Evolutionary conservation across 352 stramenopile genomes (phyloP).

Genomic region (Phytophthora agathidicida): DNA sequence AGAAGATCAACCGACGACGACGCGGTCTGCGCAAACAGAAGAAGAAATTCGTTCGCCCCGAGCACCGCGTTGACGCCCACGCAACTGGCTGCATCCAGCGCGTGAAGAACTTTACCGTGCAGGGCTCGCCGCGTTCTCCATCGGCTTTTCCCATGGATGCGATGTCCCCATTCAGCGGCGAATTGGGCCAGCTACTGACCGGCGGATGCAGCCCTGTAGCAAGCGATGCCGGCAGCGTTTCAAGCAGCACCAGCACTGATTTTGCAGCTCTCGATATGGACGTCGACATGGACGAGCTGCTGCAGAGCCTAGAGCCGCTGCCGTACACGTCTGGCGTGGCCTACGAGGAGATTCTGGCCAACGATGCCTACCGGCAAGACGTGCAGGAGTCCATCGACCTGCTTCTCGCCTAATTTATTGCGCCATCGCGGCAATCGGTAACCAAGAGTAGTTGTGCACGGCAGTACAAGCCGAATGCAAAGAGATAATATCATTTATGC

Average conservation of each 20-base stretch:
- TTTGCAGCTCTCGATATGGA: constrained; percentile 22
- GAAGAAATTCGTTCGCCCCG: constrained; percentile 75
- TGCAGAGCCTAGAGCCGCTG: constrained; percentile 47
- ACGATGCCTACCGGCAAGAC: constrained; percentile 63
- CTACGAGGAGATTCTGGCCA: constrained; percentile 44
- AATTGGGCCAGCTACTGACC: constrained; percentile 37
- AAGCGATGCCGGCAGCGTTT: constrained; percentile 35
- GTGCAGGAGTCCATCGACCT: constrained; percentile 58
- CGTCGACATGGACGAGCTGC: constrained; percentile 35
- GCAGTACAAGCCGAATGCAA: constrained; percentile 17
- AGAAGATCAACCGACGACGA: constrained; percentile 84
- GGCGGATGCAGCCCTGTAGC: constrained; percentile 31
- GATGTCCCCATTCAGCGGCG: constrained; percentile 30
- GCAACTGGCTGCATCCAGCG: constrained; percentile 71
- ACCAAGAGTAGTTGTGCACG: constrained; percentile 23
- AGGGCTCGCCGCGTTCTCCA: constrained; percentile 54
- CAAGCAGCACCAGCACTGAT: constrained; percentile 26
- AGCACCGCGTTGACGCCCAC: constrained; percentile 76
- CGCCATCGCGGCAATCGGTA: constrained; percentile 26
- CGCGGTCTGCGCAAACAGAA: constrained; percentile 85
- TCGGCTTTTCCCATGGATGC: constrained; percentile 25
- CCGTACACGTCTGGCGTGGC: constrained; percentile 52
- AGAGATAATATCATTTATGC: constrained; percentile 42
- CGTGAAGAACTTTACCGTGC: constrained; percentile 45
- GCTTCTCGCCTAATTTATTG: constrained; percentile 59